Base-by-base conservation (phyloP, 1,139 yeast species). In the Hansenula anomala region DNA sequence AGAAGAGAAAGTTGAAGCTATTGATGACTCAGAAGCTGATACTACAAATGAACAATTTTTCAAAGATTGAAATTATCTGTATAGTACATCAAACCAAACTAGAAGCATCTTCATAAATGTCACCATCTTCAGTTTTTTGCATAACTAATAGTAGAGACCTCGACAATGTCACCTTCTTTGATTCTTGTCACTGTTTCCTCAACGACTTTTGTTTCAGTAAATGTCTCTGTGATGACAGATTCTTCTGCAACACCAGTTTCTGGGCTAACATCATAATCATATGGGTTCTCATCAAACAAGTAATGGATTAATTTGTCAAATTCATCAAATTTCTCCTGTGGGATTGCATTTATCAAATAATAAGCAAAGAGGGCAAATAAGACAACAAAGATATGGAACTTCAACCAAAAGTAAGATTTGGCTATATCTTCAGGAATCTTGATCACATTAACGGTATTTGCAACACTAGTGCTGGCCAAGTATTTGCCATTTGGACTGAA, bases 391-490 rank as follows among this genome's bases (percentile, higher is more conserved):
- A 42, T 20, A 12, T 48, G 29, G 31, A 39, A 40, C 15, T 41
- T 37, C 14, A 44, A 35, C 11, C 46, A 28, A 1, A 83, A 73
- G 36, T 67, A 66, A 2, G 76, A 68, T 12, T 59, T 58, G 3
- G 73, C 64, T 46, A 68, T 68, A 22, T 69, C 70, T n/a, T 61
- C 62, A 4, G 94, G 90, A 19, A 87, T 59, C 42, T 67, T 70
- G 43, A 79, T 64, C 7, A 88, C 78, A 47, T 73, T 77, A 30
- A 89, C 73, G 1, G 88, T 73, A 45, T 85, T 83, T 3, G 95
- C 87, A 2, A 94, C 95, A 34, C 95, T 83, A 0, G 81, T 84
- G 14, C 90, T 76, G 1, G 90, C 95, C 36, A 89, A 64, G 40
- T 73, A 67, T 30, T 73, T 64, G 13, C 92, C 90, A 51, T 78